Percentiles rank a stretch among this genome's conserved stretches.
Evolutionary conservation across 495 filamentous ascomycete species (phyloP).

Genomic region (Aspergillus coremiiformis): DNA sequence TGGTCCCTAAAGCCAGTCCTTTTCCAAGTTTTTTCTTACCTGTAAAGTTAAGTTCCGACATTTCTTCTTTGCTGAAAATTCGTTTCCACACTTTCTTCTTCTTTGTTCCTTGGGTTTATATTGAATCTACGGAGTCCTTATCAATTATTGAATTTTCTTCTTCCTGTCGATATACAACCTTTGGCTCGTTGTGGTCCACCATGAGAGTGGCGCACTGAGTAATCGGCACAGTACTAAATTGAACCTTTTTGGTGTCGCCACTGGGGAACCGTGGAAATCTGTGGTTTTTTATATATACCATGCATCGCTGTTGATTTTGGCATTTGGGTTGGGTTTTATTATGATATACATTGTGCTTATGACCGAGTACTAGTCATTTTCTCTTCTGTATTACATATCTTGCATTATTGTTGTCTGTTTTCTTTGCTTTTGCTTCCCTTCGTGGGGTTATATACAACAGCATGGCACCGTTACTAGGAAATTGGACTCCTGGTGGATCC

Average conservation of each 20-base stretch:
- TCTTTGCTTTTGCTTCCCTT: constrained; percentile 1
- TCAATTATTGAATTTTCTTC: neutral
- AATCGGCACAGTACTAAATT: too few species aligned
- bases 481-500: constrained; percentile 16
- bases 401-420: constrained; percentile 1
- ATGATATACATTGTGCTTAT: too few species aligned
- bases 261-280: too few species aligned
- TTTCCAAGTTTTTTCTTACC: too few species aligned
- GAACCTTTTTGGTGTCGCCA: neutral
- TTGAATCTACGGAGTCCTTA: neutral
- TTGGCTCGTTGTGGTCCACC: neutral
- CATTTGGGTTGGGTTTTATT: too few species aligned
- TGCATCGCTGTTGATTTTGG: too few species aligned
- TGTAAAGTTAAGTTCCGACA: too few species aligned
- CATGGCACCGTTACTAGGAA: constrained; percentile 34
- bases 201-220: too few species aligned
- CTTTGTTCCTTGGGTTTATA: neutral
- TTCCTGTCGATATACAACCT: neutral
- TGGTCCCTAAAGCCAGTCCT: too few species aligned
- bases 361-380: neutral
- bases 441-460: neutral
- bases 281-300: too few species aligned
- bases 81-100: neutral
- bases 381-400: neutral
- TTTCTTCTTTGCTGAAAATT: too few species aligned